These are phyloP conservation scores for Coemansia sp. DNA, from an alignment of 192 early-diverging fungal genomes.

Conservation along the genomic window DNA sequence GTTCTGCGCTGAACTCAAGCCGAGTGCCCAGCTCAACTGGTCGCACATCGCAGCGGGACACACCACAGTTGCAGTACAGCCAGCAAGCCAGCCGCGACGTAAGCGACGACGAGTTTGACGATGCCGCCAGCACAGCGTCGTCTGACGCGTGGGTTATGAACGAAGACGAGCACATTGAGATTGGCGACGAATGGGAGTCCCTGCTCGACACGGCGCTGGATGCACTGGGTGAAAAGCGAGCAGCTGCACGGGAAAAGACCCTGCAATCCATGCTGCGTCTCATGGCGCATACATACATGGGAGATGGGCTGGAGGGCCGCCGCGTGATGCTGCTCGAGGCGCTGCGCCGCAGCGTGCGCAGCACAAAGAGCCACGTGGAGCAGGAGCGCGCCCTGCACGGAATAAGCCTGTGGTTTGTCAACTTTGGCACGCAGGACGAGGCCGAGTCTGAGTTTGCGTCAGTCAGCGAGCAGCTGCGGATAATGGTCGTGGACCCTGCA, in stretches of 20 bases:
- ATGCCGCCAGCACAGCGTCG: conserved; percentile 11
- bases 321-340: conserved; percentile 58
- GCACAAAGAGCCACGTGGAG: conserved; percentile 29
- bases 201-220: conserved; percentile 29
- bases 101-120: conserved; percentile 33
- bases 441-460: conserved; percentile 18
- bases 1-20: conserved; percentile 1
- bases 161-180: conserved; percentile 11
- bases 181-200: conserved; percentile 28
- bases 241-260: conserved; percentile 55
- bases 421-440: conserved; percentile 32
- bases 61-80: conserved; percentile 25
- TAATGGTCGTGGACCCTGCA: conserved; percentile 8
- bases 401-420: conserved; percentile 43
- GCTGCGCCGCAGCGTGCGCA: conserved; percentile 55
- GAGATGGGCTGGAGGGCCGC: conserved; percentile 54
- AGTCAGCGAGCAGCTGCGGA: conserved; percentile 11
- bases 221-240: conserved; percentile 38
- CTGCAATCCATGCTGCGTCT: conserved; percentile 51
- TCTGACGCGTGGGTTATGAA: conserved; percentile 24
- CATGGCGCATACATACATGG: conserved; percentile 58
- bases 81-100: conserved; percentile 22
- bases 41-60: conserved; percentile 8
- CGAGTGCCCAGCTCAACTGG: conserved; percentile 32
- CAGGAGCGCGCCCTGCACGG: conserved; percentile 26